Evolutionary conservation across 2,329 filamentous ascomycete genomes (phyloP).

Genomic region (Scleromitrula shiraiana): DNA sequence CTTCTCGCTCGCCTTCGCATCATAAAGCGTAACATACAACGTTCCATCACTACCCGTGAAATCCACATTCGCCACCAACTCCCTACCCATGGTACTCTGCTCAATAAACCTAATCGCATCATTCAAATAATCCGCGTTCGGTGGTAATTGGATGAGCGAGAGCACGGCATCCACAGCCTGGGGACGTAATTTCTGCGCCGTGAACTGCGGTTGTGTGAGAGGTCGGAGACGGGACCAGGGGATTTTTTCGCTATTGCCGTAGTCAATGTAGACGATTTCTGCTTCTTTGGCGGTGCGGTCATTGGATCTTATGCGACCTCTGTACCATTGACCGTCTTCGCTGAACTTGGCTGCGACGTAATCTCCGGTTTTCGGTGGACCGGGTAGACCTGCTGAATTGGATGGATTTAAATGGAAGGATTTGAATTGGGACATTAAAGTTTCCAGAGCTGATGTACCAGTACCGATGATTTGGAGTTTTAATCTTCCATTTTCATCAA

Average conservation of each 20-base stretch:
- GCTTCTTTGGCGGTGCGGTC: slow-evolving; percentile 83
- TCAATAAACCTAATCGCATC: slow-evolving; percentile 72
- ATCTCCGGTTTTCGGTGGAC: slow-evolving; percentile 82
- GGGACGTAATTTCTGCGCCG: slow-evolving; percentile 69
- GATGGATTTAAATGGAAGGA: slow-evolving; percentile 80
- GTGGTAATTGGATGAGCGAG: slow-evolving; percentile 83
- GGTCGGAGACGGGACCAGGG: slow-evolving; percentile 78
- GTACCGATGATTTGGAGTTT: slow-evolving; percentile 89
- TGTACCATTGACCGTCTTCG: slow-evolving; percentile 89
- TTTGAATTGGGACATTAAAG: slow-evolving; percentile 84
- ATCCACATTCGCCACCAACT: slow-evolving; percentile 87
- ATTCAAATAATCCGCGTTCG: slow-evolving; percentile 69
- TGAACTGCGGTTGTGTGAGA: slow-evolving; percentile 74
- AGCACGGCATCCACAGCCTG: slow-evolving; percentile 84
- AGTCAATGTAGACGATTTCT: slow-evolving; percentile 92
- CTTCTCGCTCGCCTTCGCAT: slow-evolving; percentile 56
- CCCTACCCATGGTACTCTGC: slow-evolving; percentile 64
- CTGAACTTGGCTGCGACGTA: slow-evolving; percentile 87
- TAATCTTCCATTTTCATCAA: slow-evolving; percentile 72
- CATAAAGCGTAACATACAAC: slow-evolving; percentile 81
- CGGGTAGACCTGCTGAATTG: slow-evolving; percentile 65
- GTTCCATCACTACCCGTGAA: slow-evolving; percentile 74
- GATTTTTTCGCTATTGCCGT: slow-evolving; percentile 86
- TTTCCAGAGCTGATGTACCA: slow-evolving; percentile 76
- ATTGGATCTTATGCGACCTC: slow-evolving; percentile 82